Base-by-base conservation (phyloP, 768 basidiomycete genomes). In the Boletus rufocinnamomeus region DNA sequence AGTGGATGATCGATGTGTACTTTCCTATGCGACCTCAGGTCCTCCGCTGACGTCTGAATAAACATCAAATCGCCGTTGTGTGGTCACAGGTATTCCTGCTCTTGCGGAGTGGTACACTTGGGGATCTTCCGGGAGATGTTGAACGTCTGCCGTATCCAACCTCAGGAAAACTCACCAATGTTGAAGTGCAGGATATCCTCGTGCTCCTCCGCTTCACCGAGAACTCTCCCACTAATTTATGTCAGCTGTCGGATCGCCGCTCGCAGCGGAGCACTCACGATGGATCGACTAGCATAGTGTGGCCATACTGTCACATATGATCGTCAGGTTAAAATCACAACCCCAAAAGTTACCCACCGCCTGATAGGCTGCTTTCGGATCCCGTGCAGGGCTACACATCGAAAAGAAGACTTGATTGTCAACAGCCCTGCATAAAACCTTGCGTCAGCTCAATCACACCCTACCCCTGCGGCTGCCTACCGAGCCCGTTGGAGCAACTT, bases 391-490 rank as follows among this genome's bases (percentile, higher is more conserved):
- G 56, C 94, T 97, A 69, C 94, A 96, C 93, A 95, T 96, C 1
- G 91, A 82, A 61, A 98, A 84, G 76, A 84, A 99, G n/a, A 98
- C 84, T 74, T 98, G 95, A 68, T 98, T 98, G 70, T 99, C 97
- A 25, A 95, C 84, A 7, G 97, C 97, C 57, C 95, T 95, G 65
- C 23, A 62, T n/a, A 54, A 11, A 52, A 14, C 11, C 14, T 32
- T 47, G 30, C 9, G 21, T 72, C 41, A 67, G 54, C 44, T 44
- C 19, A n/a, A 25, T 27, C 27, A 50, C 21, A 17, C 17, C 21
- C 23, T 41, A 44, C 8, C 38, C 16, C 17, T 17, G 37, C 11
- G 9, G 19, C 38, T 21, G 45, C 52, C n/a, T 68, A 90, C 93
- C 94, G 79, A 56, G 88, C 87, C 50, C 91, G 82, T 68, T 92